Conservation (phyloP, 2,329 filamentous ascomycete species). For the Claviceps digitariae region DNA sequence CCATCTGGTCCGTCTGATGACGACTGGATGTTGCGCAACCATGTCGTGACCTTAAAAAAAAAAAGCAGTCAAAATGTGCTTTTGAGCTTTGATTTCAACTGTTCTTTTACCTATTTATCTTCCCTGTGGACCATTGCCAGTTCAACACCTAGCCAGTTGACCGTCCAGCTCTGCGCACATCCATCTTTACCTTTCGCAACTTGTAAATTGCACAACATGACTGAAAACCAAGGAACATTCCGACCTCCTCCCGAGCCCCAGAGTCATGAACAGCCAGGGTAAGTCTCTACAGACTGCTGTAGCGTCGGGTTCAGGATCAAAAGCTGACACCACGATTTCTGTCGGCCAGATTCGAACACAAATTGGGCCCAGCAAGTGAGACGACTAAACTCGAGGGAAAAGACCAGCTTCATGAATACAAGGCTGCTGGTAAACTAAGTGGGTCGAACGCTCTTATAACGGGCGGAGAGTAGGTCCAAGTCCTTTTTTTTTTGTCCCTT, state of each 20-base stretch:
- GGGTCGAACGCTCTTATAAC: constrained; percentile 40
- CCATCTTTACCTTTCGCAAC: neutral
- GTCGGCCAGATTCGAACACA: constrained; percentile 18
- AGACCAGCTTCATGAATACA: constrained; percentile 22
- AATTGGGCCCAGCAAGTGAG: constrained; percentile 26
- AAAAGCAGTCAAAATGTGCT: too few species aligned
- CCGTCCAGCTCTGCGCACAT: neutral
- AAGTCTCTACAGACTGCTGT: neutral
- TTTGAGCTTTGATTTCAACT: neutral
- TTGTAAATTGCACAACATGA: constrained; percentile 25
- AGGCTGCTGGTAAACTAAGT: constrained; percentile 33
- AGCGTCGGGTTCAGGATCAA: neutral
- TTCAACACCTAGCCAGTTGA: too few species aligned
- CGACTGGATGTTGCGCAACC: neutral
- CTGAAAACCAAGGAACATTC: constrained; percentile 18
- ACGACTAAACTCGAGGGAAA: constrained; percentile 27
- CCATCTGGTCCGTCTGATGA: neutral
- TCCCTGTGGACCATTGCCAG: neutral
- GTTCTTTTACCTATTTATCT: neutral
- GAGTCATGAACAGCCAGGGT: constrained; percentile 25
- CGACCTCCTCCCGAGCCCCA: constrained; percentile 21
- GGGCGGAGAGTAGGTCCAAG: constrained; percentile 35
- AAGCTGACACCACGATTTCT: neutral
- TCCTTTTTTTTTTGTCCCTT: neutral
- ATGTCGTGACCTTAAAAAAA: neutral